Evolutionary conservation across 768 basidiomycete species (phyloP), one percentile per base, ranked within the genome.

Genomic region (Rhizopogon vesiculosus): DNA sequence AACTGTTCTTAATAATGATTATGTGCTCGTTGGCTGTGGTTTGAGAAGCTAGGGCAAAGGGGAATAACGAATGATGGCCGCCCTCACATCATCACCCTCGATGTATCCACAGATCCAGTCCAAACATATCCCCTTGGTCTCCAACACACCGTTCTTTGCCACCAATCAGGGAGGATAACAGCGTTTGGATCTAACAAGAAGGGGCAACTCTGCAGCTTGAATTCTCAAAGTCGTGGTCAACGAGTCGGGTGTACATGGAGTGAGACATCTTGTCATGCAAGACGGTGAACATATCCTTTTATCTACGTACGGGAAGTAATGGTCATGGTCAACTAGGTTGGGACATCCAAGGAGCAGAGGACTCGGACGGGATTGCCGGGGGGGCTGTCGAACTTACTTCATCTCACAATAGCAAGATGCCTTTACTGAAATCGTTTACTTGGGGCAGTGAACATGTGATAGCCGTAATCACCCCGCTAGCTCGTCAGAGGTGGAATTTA

Each of bases 401-500:
- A 38, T 56, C 72, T 5, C 33, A 44, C 25, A 22, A 39, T 38
- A 31, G 16, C 3, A 42, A 62, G 42, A 69, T 78, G 35, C 65
- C 72, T 2, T 53, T 69, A 31, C 58, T 54, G 22, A 56, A 56
- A 33, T 56, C 18, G 22, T 51, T 95, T 13, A 81, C 80, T 0
- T 90, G 88, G 55, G 93, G 94, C 18, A 92, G 89, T 62, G 95
- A 98, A 69, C 94, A 98, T 69, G 80, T 91, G 3, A 70, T 97
- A 8, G 70, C 70, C 16, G 61, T 76, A 1, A 54, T 57, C 50
- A 50, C 59, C 4, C 31, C n/a, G 74, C 57, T 42, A 51, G 42
- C n/a, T 43, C 54, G 25, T 33, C 42, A 12, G 59, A 52, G 7
- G 57, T 62, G 1, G 78, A 59, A 79, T 95, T 0, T 90, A 84